Evolutionary conservation across 805 yeast genomes (phyloP), one percentile per base, ranked within the genome.

Genomic region (Clavispora asparagi): DNA sequence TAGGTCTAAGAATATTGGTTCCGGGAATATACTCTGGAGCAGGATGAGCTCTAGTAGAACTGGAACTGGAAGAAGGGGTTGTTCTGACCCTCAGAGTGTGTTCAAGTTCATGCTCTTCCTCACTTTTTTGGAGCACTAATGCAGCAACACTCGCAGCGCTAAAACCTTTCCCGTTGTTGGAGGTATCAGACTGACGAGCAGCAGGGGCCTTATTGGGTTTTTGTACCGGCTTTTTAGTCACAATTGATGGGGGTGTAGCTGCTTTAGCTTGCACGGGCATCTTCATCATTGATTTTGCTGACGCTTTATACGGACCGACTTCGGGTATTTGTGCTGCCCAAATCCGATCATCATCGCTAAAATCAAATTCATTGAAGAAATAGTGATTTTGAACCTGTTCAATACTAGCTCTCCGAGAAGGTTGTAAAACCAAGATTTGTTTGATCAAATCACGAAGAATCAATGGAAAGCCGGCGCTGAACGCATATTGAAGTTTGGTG

Each of bases 241-340:
- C 25, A 17, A 33, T 11, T 8, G 37, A 16, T 16, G 37, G 10
- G 7, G 35, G 19, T n/a, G 37, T 16, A 16, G 37, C 25, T 33
- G 37, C 1, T 33, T 11, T 16, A 1, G 37, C 37, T 7, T 61
- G 40, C 38, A 66, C 64, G 0, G 92, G 90, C 33, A 85, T 71
- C 31, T 87, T 84, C 67, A 82, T 78, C 94, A 87, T 86, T 1
- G 92, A 79, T 57, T 82, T 81, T 0, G 94, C 94, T 43, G 78
- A 77, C 64, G 87, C 74, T 48, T 83, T 85, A 58, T 83, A 87
- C 0, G 92, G 89, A 1, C 83, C 79, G 17, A 83, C 62, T 52
- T 76, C 83, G 0, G 94, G 94, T 2, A 85, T 82, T 3, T 73
- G 70, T 1, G 71, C 59, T 39, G 76, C 73, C 97, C 97, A 91